These are phyloP conservation scores for Salvia sclarea DNA, from an alignment of 305 asterid genomes.

Conservation along the genomic window DNA sequence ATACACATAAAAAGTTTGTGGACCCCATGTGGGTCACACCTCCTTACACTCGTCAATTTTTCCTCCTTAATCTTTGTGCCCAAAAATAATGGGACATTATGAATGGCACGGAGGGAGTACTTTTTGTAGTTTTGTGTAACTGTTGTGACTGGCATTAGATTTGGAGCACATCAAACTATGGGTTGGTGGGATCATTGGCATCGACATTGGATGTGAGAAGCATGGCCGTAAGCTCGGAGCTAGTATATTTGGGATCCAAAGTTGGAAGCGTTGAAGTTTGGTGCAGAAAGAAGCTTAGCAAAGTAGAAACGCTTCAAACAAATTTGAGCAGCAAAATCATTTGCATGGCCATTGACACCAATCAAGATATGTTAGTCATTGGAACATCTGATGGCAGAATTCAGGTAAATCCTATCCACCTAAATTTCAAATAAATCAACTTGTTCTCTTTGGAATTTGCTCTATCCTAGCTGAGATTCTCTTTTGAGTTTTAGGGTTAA, in stretches of 20 bases:
- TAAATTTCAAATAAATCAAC: too few species aligned
- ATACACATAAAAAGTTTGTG: too few species aligned
- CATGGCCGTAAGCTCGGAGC: slow-evolving; percentile 65
- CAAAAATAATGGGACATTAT: too few species aligned
- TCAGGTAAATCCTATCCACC: slow-evolving; percentile 65
- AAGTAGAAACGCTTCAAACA: slow-evolving; percentile 68
- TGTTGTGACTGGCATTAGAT: too few species aligned
- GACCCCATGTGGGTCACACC: too few species aligned
- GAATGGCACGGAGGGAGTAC: too few species aligned
- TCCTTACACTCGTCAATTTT: too few species aligned
- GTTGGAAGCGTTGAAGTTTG: slow-evolving; percentile 75
- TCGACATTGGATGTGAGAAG: slow-evolving; percentile 60
- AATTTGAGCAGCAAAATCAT: slow-evolving; percentile 49
- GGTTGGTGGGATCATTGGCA: slow-evolving; percentile 59
- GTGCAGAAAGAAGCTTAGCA: slow-evolving; percentile 65
- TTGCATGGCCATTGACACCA: slow-evolving; percentile 59
- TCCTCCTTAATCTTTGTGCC: too few species aligned
- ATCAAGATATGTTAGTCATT: slow-evolving; percentile 57
- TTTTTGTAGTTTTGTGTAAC: too few species aligned
- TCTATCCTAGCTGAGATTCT: too few species aligned
- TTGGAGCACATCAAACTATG: slow-evolving; percentile 62
- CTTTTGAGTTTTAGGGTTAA: too few species aligned
- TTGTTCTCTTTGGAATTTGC: too few species aligned
- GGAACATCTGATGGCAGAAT: slow-evolving; percentile 90
- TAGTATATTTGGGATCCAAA: slow-evolving; percentile 70